Base-by-base conservation (phyloP, 2,329 filamentous ascomycete species). In the Fusarium irregulare region DNA sequence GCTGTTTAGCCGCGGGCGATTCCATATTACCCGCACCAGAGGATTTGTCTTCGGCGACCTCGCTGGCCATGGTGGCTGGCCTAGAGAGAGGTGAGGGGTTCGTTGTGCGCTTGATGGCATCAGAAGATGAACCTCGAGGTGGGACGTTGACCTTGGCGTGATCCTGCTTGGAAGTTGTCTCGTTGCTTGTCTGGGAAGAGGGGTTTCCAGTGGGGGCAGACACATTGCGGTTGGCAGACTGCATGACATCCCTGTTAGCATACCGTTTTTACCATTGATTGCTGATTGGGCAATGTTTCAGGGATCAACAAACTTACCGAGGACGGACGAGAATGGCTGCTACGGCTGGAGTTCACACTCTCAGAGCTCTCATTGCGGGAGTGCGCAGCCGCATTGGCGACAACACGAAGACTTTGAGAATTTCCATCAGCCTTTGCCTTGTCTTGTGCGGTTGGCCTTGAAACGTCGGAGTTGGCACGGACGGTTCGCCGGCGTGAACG, bases 401-500 rank as follows among this genome's bases (percentile, higher is more conserved):
- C 76, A 37, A 79, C 76, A 55, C 80, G 81, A 68, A 78, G 79
- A 60, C 81, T 76, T 71, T 83, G 85, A 55, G 77, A 76, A 28
- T 83, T 79, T 68, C 80, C 82, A 34, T 83, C 82, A 48, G 40
- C n/a, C 25, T 75, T 74, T 53, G 56, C 57, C 46, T 77, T 77
- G 32, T 72, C 69, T 32, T 73, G 70, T 20, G 60, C 41, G 20
- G 40, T 50, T 25, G 68, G 48, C 37, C 74, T 71, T 16, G 66
- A 54, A 18, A 70, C 56, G 25, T 79, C 75, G 27, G 68, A 68
- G 25, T 88, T 85, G 64, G 87, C 80, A 71, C 93, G 93, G 82
- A 97, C 88, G 80, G 94, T 98, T 71, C 94, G 89, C 76, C 94
- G 89, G 73, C 94, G 87, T 80, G 94, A 92, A 76, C 93, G 87